Evolutionary conservation across 2,329 filamentous ascomycete species (phyloP), one percentile per base, ranked within the genome.

Genomic region (Coniochaeta sp.): DNA sequence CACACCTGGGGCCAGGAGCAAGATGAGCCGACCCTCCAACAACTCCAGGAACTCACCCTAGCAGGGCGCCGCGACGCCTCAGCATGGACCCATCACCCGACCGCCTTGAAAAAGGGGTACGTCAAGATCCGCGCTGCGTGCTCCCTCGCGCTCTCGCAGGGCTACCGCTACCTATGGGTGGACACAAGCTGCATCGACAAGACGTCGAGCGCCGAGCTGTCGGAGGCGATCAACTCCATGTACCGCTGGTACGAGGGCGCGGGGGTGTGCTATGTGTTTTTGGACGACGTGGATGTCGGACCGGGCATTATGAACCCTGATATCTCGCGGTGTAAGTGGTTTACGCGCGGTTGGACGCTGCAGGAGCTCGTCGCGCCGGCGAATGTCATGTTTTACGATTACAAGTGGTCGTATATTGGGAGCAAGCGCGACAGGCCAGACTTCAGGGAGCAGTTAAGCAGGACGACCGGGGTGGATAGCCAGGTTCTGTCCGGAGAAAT

Each of bases 101-200:
- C 52, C 6, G 14, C 9, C 38, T 22, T 42, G 47, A 50, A 51
- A 12, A 26, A 30, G 27, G 18, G 24, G 3, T 42, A 47, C 30
- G 31, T 20, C 20, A 52, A 54, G 31, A 14, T 54, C 33, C 38
- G 35, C 20, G 48, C 31, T 3, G 30, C 35, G 3, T 52, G 50
- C 20, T 3, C 14, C 4, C 38, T 28, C 12, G 50, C 53, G 26
- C 46, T 12, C 28, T 28, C 12, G 35, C 52, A 56, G 20, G 52
- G 53, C 12, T 55, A 51, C 9, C 33, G 51, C 1, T 58, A 61
- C 26, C 50, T 60, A 12, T 63, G 60, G 60, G 56, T 60, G 6
- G 60, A 63, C 42, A 61, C 56, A 1, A 61, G 59, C 49, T 63
- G 60, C 45, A 63, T 63, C 51, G 60, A 63, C 52, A 60, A 61